Evolutionary conservation across 495 filamentous ascomycete genomes (phyloP).

Genomic region (Podospora conica): DNA sequence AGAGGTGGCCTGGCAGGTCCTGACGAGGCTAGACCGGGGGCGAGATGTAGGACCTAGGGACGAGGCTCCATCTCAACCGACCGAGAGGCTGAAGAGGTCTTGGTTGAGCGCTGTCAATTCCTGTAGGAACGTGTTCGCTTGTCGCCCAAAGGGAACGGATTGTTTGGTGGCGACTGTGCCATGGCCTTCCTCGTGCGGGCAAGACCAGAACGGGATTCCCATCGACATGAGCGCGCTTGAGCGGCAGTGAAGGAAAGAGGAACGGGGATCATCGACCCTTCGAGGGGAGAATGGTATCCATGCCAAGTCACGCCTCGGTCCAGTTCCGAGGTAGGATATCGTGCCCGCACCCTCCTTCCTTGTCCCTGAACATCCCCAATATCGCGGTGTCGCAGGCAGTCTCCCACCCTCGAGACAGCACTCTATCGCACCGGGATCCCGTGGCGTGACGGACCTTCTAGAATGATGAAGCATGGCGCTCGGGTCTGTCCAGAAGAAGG

Average conservation of each 20-base stretch:
- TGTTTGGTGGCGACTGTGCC: background rate
- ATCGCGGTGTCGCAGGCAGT: background rate
- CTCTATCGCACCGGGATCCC: background rate
- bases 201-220: background rate
- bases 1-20: background rate
- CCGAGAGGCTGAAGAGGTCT: background rate
- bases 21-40: background rate
- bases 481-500: background rate
- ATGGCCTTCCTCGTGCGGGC: background rate
- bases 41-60: constrained; percentile 7
- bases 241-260: background rate
- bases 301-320: background rate
- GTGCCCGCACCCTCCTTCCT: background rate
- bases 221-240: background rate
- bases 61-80: constrained; percentile 5
- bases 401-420: background rate
- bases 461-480: background rate
- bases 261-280: background rate
- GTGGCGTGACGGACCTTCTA: background rate
- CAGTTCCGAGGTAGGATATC: background rate
- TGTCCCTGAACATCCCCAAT: background rate
- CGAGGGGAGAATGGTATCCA: background rate
- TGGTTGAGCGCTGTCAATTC: background rate
- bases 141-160: background rate
- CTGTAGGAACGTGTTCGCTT: background rate